These are phyloP conservation scores for Incumbomyces lentus DNA, from an alignment of 2,329 filamentous ascomycete species.

Conservation along the genomic window DNA sequence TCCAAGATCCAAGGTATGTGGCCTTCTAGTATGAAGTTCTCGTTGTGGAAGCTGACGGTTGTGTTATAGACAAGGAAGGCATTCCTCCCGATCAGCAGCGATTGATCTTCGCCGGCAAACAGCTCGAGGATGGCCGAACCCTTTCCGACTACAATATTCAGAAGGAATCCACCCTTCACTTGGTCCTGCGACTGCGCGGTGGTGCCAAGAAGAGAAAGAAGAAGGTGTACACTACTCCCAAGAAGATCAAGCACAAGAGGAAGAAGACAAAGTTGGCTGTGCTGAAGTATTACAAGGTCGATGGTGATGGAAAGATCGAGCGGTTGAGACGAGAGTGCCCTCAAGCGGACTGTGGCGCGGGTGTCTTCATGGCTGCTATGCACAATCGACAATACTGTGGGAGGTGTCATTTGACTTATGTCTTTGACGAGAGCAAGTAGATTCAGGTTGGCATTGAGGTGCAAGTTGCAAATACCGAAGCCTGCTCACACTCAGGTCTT, in stretches of 20 bases:
- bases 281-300: slow-evolving; percentile 99
- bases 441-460: too few relatives aligned
- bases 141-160: slow-evolving; percentile 99
- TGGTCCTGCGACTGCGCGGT: slow-evolving; percentile 96
- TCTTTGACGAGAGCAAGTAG: slow-evolving; percentile 19
- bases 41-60: slow-evolving; percentile 1
- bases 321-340: slow-evolving; percentile 97
- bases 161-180: slow-evolving; percentile 98
- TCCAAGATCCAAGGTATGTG: slow-evolving; percentile 69
- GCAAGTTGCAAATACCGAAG: too few relatives aligned
- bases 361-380: slow-evolving; percentile 99
- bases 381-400: slow-evolving; percentile 98
- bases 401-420: slow-evolving; percentile 37
- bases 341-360: slow-evolving; percentile 89
- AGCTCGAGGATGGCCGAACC: slow-evolving; percentile 98
- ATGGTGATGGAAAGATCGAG: slow-evolving; percentile 99
- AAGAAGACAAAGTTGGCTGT: slow-evolving; percentile 99
- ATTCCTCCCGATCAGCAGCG: slow-evolving; percentile 99
- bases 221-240: slow-evolving; percentile 99
- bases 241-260: slow-evolving; percentile 99
- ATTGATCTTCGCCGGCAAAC: slow-evolving; percentile 99
- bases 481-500: too few relatives aligned
- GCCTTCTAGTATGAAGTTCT: neutral
- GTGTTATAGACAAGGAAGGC: slow-evolving; percentile 83
- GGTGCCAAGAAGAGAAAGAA: slow-evolving; percentile 99